These are phyloP conservation scores for Trichoderma arundinaceum DNA, from an alignment of 2,329 filamentous ascomycete genomes.

Conservation along the genomic window DNA sequence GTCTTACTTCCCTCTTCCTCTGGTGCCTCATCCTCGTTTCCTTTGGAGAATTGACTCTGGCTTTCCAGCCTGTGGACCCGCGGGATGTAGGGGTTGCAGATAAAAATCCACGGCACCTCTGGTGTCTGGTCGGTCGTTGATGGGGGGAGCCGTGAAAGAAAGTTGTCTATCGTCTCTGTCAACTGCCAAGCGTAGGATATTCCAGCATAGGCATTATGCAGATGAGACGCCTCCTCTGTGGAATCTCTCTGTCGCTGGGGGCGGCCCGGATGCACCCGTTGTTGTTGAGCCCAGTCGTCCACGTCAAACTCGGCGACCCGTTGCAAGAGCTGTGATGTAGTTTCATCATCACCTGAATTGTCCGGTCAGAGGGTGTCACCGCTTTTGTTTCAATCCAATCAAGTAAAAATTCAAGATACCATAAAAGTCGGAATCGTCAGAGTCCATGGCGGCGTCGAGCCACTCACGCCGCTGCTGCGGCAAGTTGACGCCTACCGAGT, in stretches of 20 bases:
- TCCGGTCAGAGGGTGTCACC: conserved; percentile 1
- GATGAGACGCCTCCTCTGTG: conserved; percentile 39
- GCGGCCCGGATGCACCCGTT: conserved; percentile 39
- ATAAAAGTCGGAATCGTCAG: conserved; percentile 63
- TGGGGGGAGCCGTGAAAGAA: conserved; percentile 72
- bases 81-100: conserved; percentile 66
- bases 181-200: conserved; percentile 64
- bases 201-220: conserved; percentile 66
- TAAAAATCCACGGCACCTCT: conserved; percentile 72
- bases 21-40: conserved; percentile 57
- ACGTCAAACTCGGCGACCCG: conserved; percentile 58
- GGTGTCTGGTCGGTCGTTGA: conserved; percentile 58
- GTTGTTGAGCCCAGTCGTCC: conserved; percentile 49
- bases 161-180: conserved; percentile 66
- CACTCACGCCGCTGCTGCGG: conserved; percentile 5
- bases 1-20: conserved; percentile 54
- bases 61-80: conserved; percentile 44
- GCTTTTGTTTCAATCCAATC: background rate
- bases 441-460: conserved; percentile 43
- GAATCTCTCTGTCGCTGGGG: conserved; percentile 36
- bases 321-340: conserved; percentile 54
- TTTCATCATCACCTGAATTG: conserved; percentile 59
- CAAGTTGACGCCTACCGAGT: background rate
- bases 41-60: conserved; percentile 47
- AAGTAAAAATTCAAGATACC: conserved; percentile 45